Conservation (phyloP, 495 filamentous ascomycete species). For the Daldinia loculata region DNA sequence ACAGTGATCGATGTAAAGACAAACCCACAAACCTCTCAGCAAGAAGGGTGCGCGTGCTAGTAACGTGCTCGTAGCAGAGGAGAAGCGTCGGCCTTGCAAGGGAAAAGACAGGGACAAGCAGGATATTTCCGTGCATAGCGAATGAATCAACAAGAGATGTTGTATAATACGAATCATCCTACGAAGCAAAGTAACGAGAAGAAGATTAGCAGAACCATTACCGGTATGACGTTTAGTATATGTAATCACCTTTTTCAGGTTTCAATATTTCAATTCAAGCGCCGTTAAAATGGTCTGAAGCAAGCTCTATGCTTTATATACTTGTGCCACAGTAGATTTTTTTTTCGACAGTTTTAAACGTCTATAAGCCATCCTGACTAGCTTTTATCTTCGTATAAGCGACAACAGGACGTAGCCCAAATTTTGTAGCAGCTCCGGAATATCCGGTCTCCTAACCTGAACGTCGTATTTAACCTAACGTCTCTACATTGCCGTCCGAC, state of each 20-base stretch:
- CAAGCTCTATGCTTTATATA: not conserved
- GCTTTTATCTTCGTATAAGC: not conserved
- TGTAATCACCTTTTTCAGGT: constrained; percentile 39
- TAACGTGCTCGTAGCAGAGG: not conserved
- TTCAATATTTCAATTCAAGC: constrained; percentile 24
- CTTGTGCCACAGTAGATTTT: not conserved
- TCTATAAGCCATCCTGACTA: not conserved
- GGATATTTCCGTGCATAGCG: constrained; percentile 45
- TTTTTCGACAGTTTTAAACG: not conserved
- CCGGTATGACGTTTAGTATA: constrained; percentile 43
- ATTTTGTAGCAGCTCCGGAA: not conserved
- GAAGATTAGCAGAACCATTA: constrained; percentile 34
- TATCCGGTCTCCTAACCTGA: not conserved
- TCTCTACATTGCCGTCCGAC: constrained; percentile 74
- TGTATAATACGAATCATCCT: constrained; percentile 44
- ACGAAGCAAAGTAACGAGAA: constrained; percentile 38
- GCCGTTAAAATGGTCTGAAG: constrained; percentile 2
- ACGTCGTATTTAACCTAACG: constrained; percentile 25
- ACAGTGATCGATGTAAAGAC: constrained; percentile 96
- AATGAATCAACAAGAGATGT: constrained; percentile 40
- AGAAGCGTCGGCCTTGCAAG: not conserved
- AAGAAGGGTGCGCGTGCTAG: constrained; percentile 86
- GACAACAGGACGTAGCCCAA: not conserved
- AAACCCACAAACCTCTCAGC: constrained; percentile 71
- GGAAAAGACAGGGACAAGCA: constrained; percentile 21